Evolutionary conservation across 2,329 filamentous ascomycete genomes (phyloP), one percentile per base, ranked within the genome.

Genomic region (Neoarthrinium moseri): DNA sequence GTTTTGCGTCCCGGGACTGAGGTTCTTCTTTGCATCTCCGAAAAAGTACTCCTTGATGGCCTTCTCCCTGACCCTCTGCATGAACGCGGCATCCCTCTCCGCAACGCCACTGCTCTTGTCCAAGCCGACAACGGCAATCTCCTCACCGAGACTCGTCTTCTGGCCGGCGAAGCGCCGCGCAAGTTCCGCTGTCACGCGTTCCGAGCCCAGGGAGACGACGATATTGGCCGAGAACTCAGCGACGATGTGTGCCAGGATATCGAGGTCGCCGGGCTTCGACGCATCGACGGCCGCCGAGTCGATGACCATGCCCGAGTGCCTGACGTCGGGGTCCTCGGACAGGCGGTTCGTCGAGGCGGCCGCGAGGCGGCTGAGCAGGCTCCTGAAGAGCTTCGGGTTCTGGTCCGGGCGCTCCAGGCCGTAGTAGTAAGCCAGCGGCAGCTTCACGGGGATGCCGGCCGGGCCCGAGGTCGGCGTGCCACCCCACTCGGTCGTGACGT

Each of bases 1-100:
- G 48, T 87, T 86, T 58, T 95, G 89, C 6, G 90, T 95, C 57
- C 91, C 87, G 0, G 94, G 94, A 36, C 88, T 94, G 2, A 99
- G 73, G 0, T 89, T 87, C 47, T 87, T 80, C 51, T 82, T 84
- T 2, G 78, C 69, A 51, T 88, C 86, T 8, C 94, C 94, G 62
- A 96, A 99, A 71, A 99, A 99, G 67, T 99, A 99, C 56, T 91
- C 86, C 54, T 87, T 86, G 43, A 96, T 91, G 41, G 87, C 80
- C 1, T 86, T 81, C 58, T 95, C 88, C 35, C 87, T 80, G 5
- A 81, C 70, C 13, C 83, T 77, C 57, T 89, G 87, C 75, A 91
- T 82, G 64, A 89, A 95, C 0, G 70, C 63, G 29, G 85, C 80
- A 52, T 91, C 86, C 38, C 89, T 80, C 58, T 89, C 82, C 2